Evolutionary conservation across 1,284 basidiomycete species (phyloP).

Genomic region (Paramarasmius palmivorus): DNA sequence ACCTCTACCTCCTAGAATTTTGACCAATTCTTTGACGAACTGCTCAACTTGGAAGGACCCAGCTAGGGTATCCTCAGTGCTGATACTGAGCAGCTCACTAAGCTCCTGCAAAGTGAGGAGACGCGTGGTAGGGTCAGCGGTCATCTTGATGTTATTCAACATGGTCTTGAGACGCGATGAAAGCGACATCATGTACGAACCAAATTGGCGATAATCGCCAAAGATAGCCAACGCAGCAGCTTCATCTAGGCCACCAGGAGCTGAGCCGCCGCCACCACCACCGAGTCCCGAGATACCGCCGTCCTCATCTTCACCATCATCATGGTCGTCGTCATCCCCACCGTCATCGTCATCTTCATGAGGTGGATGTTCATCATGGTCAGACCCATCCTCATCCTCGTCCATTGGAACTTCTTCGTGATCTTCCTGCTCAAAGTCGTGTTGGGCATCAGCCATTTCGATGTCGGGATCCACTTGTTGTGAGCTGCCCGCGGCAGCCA

Average conservation of each 20-base stretch:
- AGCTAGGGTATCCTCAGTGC: constrained; percentile 95
- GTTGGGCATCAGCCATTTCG: constrained; percentile 72
- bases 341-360: constrained; percentile 36
- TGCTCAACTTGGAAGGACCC: constrained; percentile 93
- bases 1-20: constrained; percentile 86
- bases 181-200: constrained; percentile 88
- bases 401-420: constrained; percentile 42
- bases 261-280: constrained; percentile 22
- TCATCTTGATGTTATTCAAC: constrained; percentile 85
- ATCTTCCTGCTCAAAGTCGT: constrained; percentile 51
- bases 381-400: constrained; percentile 42
- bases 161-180: constrained; percentile 88
- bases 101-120: constrained; percentile 93
- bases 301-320: constrained; percentile 44
- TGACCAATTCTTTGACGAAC: constrained; percentile 91
- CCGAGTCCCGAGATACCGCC: constrained; percentile 29
- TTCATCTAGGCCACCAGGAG: constrained; percentile 69
- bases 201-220: constrained; percentile 82
- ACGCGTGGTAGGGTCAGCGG: constrained; percentile 78
- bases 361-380: constrained; percentile 41
- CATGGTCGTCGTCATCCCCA: constrained; percentile 35
- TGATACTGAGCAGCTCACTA: constrained; percentile 92
- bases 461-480: constrained; percentile 67
- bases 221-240: constrained; percentile 80
- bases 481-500: constrained; percentile 60